Conservation (phyloP, 1,284 basidiomycete species). For the Sutorius eximius region DNA sequence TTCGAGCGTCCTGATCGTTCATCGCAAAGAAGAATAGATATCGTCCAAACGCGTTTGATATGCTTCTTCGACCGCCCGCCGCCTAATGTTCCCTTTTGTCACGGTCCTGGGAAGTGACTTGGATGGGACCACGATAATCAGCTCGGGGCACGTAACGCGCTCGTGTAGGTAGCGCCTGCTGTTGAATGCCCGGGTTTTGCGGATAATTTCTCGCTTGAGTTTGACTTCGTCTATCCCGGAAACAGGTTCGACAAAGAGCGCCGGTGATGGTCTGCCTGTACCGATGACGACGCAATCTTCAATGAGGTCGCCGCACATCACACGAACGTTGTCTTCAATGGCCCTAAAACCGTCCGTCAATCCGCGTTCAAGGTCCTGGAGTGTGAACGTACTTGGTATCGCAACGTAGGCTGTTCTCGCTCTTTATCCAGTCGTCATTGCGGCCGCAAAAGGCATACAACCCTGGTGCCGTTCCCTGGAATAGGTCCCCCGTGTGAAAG, state of each 20-base stretch:
- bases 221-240: conserved; percentile 47
- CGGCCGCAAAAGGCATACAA: conserved; percentile 63
- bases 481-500: conserved; percentile 75
- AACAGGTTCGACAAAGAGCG: conserved; percentile 64
- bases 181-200: conserved; percentile 65
- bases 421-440: conserved; percentile 80
- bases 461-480: conserved; percentile 56
- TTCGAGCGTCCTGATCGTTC: background rate
- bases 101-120: conserved; percentile 61
- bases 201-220: conserved; percentile 62
- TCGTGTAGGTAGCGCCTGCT: conserved; percentile 66
- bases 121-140: conserved; percentile 56
- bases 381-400: conserved; percentile 58
- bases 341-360: conserved; percentile 39
- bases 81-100: conserved; percentile 70
- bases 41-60: conserved; percentile 54
- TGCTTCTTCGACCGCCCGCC: conserved; percentile 59
- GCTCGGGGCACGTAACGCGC: conserved; percentile 53
- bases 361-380: background rate
- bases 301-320: conserved; percentile 54
- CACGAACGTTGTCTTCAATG: conserved; percentile 67
- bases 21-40: conserved; percentile 40
- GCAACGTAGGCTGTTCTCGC: conserved; percentile 67
- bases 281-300: conserved; percentile 66
- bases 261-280: conserved; percentile 62